Evolutionary conservation across 352 stramenopile genomes (phyloP).

Genomic region (Phytopythium litorale): DNA sequence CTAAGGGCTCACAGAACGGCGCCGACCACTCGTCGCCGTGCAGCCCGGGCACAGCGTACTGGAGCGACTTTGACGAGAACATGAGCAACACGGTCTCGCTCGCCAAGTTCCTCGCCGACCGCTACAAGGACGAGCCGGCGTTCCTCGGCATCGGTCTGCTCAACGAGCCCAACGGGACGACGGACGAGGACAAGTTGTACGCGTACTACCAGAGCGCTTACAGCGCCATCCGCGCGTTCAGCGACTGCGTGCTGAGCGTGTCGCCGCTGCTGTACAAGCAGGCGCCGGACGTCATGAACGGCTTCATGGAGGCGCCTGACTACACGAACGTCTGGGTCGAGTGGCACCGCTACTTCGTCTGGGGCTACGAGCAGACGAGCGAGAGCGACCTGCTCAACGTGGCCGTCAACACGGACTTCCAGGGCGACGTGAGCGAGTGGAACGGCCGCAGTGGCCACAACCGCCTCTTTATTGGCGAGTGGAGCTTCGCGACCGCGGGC

Average conservation of each 20-base stretch:
- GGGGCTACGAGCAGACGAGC: conserved; percentile 61
- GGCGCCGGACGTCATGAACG: conserved; percentile 34
- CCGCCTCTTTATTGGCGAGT: conserved; percentile 44
- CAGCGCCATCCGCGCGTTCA: conserved; percentile 41
- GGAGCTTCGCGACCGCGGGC: conserved; percentile 36
- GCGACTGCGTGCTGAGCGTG: conserved; percentile 64
- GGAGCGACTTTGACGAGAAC: conserved; percentile 51
- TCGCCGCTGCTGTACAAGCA: conserved; percentile 53
- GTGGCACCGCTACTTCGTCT: conserved; percentile 83
- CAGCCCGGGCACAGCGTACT: conserved; percentile 36
- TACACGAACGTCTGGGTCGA: conserved; percentile 83
- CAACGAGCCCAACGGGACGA: conserved; percentile 64
- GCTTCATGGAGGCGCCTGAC: conserved; percentile 42
- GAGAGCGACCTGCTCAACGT: conserved; percentile 45
- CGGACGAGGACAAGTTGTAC: conserved; percentile 53
- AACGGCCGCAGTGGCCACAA: conserved; percentile 34
- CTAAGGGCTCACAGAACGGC: conserved; percentile 78
- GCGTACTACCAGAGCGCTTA: conserved; percentile 78
- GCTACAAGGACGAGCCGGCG: conserved; percentile 66
- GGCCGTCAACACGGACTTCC: conserved; percentile 39
- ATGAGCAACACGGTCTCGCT: conserved; percentile 45
- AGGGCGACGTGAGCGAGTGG: conserved; percentile 32
- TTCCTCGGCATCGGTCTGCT: conserved; percentile 74
- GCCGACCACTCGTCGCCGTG: conserved; percentile 62
- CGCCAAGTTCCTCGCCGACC: conserved; percentile 42